Evolutionary conservation across 495 filamentous ascomycete genomes (phyloP).

Genomic region (Halenospora varia): DNA sequence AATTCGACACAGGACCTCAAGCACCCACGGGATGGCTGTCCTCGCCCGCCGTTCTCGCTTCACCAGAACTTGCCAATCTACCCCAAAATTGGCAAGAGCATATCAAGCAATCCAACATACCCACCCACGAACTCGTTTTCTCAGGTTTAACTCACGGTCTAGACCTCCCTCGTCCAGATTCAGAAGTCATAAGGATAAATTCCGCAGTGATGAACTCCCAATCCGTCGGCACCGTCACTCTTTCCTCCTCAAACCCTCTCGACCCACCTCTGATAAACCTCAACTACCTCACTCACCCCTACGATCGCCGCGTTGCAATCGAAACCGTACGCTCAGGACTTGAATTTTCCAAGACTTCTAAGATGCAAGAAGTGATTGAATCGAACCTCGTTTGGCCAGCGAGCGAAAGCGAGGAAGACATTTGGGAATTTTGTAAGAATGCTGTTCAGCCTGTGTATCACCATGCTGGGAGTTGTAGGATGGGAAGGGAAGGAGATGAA

Average conservation of each 20-base stretch:
- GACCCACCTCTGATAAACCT: conserved; percentile 56
- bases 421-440: conserved; percentile 44
- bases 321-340: conserved; percentile 47
- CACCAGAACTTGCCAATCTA: no score
- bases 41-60: no score
- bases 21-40: no score
- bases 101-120: no score
- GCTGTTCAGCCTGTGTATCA: conserved; percentile 44
- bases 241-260: conserved; percentile 51
- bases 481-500: conserved; percentile 46
- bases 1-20: no score
- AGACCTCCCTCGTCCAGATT: neutral
- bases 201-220: conserved; percentile 1
- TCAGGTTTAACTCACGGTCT: neutral
- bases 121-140: neutral
- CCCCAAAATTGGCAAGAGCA: no score
- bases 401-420: conserved; percentile 52
- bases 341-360: conserved; percentile 38
- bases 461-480: conserved; percentile 58
- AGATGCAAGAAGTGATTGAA: conserved; percentile 43
- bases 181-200: neutral
- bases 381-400: conserved; percentile 37
- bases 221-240: conserved; percentile 41
- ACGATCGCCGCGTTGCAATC: conserved; percentile 50
- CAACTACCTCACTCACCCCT: conserved; percentile 50